These are phyloP conservation scores for Xylaria sp. DNA, from an alignment of 2,329 filamentous ascomycete species.

Conservation along the genomic window DNA sequence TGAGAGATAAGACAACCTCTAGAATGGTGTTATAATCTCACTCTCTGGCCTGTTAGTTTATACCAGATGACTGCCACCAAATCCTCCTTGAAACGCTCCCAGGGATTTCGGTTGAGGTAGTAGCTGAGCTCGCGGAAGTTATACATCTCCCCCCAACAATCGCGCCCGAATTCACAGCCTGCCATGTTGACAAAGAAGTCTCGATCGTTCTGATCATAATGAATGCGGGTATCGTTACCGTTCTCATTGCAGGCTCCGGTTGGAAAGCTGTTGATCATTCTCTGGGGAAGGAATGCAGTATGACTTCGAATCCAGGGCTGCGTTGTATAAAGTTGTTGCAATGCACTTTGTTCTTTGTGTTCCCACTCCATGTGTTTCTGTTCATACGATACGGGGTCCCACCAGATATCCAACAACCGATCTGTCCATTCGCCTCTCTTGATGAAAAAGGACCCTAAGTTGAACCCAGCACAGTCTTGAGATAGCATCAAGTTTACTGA, in stretches of 20 bases:
- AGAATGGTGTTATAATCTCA: slow-evolving; percentile 60
- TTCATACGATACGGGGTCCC: slow-evolving; percentile 97
- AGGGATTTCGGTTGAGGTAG: slow-evolving; percentile 83
- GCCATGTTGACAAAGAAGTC: slow-evolving; percentile 99
- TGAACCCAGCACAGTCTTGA: slow-evolving; percentile 96
- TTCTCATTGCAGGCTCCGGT: slow-evolving; percentile 86
- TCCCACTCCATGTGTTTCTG: slow-evolving; percentile 99
- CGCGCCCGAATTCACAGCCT: slow-evolving; percentile 94
- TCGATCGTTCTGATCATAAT: slow-evolving; percentile 85
- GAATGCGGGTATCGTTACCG: slow-evolving; percentile 78
- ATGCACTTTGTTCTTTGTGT: slow-evolving; percentile 96
- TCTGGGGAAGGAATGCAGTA: slow-evolving; percentile 88
- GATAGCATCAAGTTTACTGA: slow-evolving; percentile 90
- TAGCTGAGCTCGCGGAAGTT: slow-evolving; percentile 92
- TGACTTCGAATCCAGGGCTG: slow-evolving; percentile 94
- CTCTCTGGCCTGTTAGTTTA: slow-evolving; percentile 70
- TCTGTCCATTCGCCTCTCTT: slow-evolving; percentile 89
- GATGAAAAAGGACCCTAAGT: slow-evolving; percentile 94
- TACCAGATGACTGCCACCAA: slow-evolving; percentile 70
- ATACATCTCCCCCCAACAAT: slow-evolving; percentile 99
- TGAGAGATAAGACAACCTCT: not conserved
- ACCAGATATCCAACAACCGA: slow-evolving; percentile 93
- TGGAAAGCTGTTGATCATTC: slow-evolving; percentile 94
- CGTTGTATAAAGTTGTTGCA: slow-evolving; percentile 89
- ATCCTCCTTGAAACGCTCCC: slow-evolving; percentile 81